Evolutionary conservation across 345 rosid species (phyloP).

Genomic region (Brassica carinata): DNA sequence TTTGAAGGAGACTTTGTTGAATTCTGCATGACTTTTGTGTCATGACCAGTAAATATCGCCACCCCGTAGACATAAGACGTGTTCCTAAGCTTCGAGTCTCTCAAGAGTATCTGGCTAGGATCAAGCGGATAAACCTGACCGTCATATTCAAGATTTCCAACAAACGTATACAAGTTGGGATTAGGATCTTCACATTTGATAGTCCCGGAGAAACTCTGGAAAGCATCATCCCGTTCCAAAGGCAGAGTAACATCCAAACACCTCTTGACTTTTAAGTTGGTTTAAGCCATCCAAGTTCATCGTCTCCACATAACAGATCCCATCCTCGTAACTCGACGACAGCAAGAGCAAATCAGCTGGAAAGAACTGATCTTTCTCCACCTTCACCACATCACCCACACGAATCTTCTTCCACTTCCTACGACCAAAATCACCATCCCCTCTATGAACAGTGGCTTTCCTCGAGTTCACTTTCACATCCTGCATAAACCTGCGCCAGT

Average conservation of each 20-base stretch:
- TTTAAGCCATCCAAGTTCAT: constrained; percentile 85
- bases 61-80: constrained; percentile 71
- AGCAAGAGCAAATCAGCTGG: constrained; percentile 68
- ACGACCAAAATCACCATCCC: constrained; percentile 50
- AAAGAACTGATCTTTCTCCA: constrained; percentile 62
- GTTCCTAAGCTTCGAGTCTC: constrained; percentile 80
- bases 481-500: constrained; percentile 59
- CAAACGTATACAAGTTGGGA: constrained; percentile 69
- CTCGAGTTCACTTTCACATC: constrained; percentile 58
- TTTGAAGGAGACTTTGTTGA: constrained; percentile 71
- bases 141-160: constrained; percentile 62
- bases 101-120: constrained; percentile 61
- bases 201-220: constrained; percentile 45
- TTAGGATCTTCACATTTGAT: constrained; percentile 75
- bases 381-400: constrained; percentile 70
- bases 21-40: constrained; percentile 64
- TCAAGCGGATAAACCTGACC: constrained; percentile 50
- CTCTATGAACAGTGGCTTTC: constrained; percentile 46
- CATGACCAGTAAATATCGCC: constrained; percentile 68
- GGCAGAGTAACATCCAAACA: constrained; percentile 56
- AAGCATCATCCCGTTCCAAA: constrained; percentile 51
- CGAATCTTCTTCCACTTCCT: constrained; percentile 58
- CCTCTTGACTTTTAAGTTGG: constrained; percentile 69
- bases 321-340: constrained; percentile 79
- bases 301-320: constrained; percentile 82